Conservation (phyloP, 768 basidiomycete species). For the Boletus bicolor region DNA sequence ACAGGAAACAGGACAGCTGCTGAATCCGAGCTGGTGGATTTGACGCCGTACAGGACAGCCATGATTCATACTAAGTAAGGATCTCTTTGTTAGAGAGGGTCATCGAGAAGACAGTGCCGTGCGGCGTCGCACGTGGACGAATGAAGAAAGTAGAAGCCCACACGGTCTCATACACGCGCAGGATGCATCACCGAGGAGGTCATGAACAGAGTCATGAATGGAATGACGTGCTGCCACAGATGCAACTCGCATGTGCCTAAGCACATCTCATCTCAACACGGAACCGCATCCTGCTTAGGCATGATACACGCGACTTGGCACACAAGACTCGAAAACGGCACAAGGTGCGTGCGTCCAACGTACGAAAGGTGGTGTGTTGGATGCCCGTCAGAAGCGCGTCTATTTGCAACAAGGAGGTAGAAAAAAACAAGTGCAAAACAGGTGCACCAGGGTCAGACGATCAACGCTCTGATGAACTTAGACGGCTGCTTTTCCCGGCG, state of each 20-base stretch:
- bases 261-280: background rate
- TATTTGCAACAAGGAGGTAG: conserved; percentile 17
- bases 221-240: background rate
- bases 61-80: too few relatives aligned
- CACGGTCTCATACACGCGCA: background rate
- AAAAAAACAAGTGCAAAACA: background rate
- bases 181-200: too few relatives aligned
- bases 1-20: background rate
- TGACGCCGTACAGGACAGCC: background rate
- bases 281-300: background rate
- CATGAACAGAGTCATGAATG: background rate
- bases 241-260: background rate
- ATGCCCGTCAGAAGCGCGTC: background rate
- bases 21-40: background rate
- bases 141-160: background rate
- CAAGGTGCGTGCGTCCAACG: background rate
- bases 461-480: background rate
- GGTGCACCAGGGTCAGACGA: background rate
- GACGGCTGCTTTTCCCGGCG: conserved; percentile 17
- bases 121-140: background rate
- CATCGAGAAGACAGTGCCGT: background rate
- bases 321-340: background rate
- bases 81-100: background rate
- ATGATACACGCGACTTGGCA: background rate
- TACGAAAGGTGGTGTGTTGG: background rate